phyloP scores from a whole-genome alignment of 2,329 filamentous ascomycete species.

The Beauveria sp. region DNA sequence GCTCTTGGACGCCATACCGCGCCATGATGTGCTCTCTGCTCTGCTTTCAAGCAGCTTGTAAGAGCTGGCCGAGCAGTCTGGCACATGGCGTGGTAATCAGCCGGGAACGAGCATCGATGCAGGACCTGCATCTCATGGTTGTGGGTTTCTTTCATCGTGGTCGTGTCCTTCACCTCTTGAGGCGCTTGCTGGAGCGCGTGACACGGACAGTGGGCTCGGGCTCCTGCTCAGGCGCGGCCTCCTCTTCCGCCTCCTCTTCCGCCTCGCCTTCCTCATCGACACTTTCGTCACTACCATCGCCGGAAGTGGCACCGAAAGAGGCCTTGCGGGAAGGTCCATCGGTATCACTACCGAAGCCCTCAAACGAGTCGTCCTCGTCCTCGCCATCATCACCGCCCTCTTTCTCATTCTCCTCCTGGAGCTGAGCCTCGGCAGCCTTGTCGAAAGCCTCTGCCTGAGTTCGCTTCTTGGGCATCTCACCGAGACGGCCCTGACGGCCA shows the following conservation, averaged over 20 bases:
- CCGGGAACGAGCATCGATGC: slow-evolving; percentile 4
- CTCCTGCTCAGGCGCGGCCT: slow-evolving; percentile 14
- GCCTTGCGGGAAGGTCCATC: slow-evolving; percentile 23
- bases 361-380: slow-evolving; percentile 32
- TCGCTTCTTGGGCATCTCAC: slow-evolving; percentile 82
- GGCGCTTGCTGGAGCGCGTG: slow-evolving; percentile 14
- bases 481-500: slow-evolving; percentile 68
- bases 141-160: background rate
- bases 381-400: slow-evolving; percentile 30
- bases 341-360: slow-evolving; percentile 29
- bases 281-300: slow-evolving; percentile 30
- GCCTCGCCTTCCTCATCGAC: slow-evolving; percentile 34
- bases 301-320: slow-evolving; percentile 23
- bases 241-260: slow-evolving; percentile 17
- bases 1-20: slow-evolving; percentile 6
- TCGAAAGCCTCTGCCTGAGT: slow-evolving; percentile 32
- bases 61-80: background rate
- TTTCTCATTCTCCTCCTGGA: slow-evolving; percentile 38
- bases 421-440: slow-evolving; percentile 24
- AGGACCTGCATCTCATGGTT: background rate
- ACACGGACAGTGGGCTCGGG: slow-evolving; percentile 1
- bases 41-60: background rate
- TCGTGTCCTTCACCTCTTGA: slow-evolving; percentile 11
- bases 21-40: background rate
- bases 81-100: background rate